Percentiles rank a stretch among this genome's conserved stretches.
Conservation (phyloP, 192 early-diverging fungal genomes). For the Umbelopsis sp. region DNA sequence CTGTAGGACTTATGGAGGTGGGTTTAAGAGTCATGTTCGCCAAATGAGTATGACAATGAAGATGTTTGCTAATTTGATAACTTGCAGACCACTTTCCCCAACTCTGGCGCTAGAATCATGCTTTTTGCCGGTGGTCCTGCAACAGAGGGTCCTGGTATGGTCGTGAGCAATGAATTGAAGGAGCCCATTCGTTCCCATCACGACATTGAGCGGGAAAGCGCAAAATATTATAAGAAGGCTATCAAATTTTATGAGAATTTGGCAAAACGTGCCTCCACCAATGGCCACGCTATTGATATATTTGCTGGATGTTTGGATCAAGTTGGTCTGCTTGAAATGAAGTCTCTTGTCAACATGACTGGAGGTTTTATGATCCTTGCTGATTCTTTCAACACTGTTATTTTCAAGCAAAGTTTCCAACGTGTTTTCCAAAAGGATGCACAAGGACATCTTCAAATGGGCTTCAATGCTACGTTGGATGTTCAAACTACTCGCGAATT, state of each 20-base stretch:
- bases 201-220: constrained; percentile 95
- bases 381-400: constrained; percentile 92
- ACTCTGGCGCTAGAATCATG: constrained; percentile 91
- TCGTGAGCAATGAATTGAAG: constrained; percentile 88
- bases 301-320: constrained; percentile 99
- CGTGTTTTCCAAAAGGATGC: constrained; percentile 91
- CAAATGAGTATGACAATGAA: neutral
- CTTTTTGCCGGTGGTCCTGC: constrained; percentile 91
- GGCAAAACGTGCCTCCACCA: constrained; percentile 82
- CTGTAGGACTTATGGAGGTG: constrained; percentile 88
- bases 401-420: constrained; percentile 99
- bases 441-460: constrained; percentile 89
- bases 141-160: constrained; percentile 95
- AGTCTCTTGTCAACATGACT: constrained; percentile 82
- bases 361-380: constrained; percentile 94
- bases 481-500: constrained; percentile 97
- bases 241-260: constrained; percentile 93
- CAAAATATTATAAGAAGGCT: constrained; percentile 92
- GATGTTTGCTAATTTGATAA: neutral
- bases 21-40: neutral
- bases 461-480: constrained; percentile 96
- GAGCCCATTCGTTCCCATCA: constrained; percentile 98
- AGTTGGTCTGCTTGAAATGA: constrained; percentile 97
- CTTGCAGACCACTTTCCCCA: constrained; percentile 78
- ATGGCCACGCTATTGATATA: constrained; percentile 93